phyloP scores from a whole-genome alignment of 129 eudicot species.

The Tagetes erecta region DNA sequence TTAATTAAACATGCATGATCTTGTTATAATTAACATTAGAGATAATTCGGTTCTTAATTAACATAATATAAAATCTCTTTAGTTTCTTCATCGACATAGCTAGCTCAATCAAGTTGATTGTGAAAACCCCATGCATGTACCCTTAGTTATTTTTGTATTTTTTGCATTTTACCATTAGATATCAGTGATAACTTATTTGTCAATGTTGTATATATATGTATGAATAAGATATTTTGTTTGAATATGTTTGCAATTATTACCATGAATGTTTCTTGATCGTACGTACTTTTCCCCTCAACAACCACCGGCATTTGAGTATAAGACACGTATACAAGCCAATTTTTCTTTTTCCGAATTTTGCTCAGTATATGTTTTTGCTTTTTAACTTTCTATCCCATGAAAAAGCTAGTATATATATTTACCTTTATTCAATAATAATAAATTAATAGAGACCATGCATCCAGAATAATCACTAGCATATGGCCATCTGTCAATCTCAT shows the following conservation, averaged over 20 bases:
- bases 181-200: no score
- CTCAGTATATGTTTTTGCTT: constrained; percentile 1
- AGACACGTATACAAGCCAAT: constrained; percentile 51
- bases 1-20: no score
- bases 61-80: no score
- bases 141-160: no score
- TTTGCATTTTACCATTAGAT: no score
- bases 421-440: background rate
- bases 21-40: no score
- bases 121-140: no score
- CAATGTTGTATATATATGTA: no score
- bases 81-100: no score
- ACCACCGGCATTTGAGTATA: constrained; percentile 52
- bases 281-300: background rate
- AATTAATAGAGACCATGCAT: background rate
- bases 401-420: background rate
- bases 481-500: constrained; percentile 8
- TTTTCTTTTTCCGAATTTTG: constrained; percentile 1
- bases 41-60: no score
- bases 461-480: background rate
- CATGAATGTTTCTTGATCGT: background rate
- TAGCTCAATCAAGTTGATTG: no score
- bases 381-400: constrained; percentile 1
- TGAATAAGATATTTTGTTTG: no score
- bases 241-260: background rate